A percentile compares a stretch with the other conserved stretches of the same genome.
Evolutionary conservation across 106 monocot species (phyloP).

Genomic region (Acorus gramineus): DNA sequence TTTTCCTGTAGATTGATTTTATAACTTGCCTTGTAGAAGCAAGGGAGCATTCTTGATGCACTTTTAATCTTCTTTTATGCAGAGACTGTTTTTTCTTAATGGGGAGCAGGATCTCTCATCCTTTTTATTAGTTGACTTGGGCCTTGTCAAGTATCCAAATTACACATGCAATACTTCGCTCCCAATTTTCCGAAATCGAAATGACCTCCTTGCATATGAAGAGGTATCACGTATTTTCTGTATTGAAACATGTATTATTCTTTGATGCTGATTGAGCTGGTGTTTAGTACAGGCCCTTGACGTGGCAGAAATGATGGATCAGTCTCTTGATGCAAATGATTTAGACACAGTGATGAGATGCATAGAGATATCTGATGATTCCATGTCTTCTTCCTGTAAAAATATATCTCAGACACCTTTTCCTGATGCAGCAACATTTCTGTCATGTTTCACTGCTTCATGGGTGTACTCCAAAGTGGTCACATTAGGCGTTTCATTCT

Average conservation of each 20-base stretch:
- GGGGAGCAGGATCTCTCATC: slow-evolving; percentile 90
- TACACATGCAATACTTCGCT: slow-evolving; percentile 48
- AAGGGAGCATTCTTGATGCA: neutral
- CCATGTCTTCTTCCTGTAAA: slow-evolving; percentile 11
- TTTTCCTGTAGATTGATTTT: too few species aligned
- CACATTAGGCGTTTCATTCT: slow-evolving; percentile 75
- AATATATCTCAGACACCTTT: slow-evolving; percentile 11
- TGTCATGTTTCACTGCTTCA: slow-evolving; percentile 69
- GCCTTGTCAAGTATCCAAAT: slow-evolving; percentile 73
- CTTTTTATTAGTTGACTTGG: slow-evolving; percentile 79
- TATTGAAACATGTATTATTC: neutral
- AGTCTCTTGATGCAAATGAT: slow-evolving; percentile 62
- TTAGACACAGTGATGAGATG: slow-evolving; percentile 57
- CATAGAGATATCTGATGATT: slow-evolving; percentile 35
- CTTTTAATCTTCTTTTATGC: slow-evolving; percentile 12
- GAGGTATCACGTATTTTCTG: slow-evolving; percentile 38
- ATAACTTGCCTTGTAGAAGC: neutral
- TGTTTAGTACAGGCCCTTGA: slow-evolving; percentile 55
- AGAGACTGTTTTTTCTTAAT: slow-evolving; percentile 95
- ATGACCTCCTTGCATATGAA: slow-evolving; percentile 77
- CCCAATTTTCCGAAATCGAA: slow-evolving; percentile 42
- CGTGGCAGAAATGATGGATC: slow-evolving; percentile 87
- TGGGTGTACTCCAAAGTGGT: slow-evolving; percentile 92
- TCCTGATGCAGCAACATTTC: slow-evolving; percentile 30
- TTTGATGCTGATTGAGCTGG: slow-evolving; percentile 1